A percentile compares a stretch with the other conserved stretches of the same genome.
Evolutionary conservation across 169 alveolate species (phyloP).

Genomic region (Plasmodium coatneyi): DNA sequence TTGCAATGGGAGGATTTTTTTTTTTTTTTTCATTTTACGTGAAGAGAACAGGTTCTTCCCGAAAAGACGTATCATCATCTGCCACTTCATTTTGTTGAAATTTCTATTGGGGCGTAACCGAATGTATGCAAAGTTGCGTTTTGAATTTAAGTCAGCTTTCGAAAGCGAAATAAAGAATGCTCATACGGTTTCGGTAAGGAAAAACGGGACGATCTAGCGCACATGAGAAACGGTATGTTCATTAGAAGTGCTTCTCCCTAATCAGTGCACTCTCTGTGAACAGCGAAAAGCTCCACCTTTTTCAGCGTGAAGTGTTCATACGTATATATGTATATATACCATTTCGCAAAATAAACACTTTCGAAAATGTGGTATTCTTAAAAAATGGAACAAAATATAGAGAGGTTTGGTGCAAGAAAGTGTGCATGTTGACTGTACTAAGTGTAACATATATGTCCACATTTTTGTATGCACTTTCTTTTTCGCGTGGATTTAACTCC

Average conservation of each 20-base stretch:
- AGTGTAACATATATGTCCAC: neutral
- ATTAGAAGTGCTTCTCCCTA: neutral
- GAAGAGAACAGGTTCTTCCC: neutral
- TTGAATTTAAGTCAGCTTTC: neutral
- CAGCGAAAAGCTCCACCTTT: neutral
- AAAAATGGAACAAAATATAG: neutral
- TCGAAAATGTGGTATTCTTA: neutral
- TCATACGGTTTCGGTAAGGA: neutral
- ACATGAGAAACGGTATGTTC: neutral
- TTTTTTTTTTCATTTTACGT: neutral
- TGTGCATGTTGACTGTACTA: neutral
- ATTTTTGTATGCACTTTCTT: neutral
- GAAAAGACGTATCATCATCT: neutral
- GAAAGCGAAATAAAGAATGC: neutral
- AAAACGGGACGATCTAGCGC: neutral
- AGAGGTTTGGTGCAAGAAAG: neutral
- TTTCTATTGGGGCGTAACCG: neutral
- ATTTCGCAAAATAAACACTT: neutral
- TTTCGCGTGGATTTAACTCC: neutral
- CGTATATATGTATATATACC: neutral
- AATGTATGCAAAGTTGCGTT: neutral
- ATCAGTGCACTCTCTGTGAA: neutral
- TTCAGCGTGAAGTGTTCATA: neutral
- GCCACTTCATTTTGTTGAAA: neutral
- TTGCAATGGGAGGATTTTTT: neutral